Percentiles rank a stretch among this genome's conserved stretches.
Conservation (phyloP, 1,284 basidiomycete species). For the Sanghuangporus baumii region DNA sequence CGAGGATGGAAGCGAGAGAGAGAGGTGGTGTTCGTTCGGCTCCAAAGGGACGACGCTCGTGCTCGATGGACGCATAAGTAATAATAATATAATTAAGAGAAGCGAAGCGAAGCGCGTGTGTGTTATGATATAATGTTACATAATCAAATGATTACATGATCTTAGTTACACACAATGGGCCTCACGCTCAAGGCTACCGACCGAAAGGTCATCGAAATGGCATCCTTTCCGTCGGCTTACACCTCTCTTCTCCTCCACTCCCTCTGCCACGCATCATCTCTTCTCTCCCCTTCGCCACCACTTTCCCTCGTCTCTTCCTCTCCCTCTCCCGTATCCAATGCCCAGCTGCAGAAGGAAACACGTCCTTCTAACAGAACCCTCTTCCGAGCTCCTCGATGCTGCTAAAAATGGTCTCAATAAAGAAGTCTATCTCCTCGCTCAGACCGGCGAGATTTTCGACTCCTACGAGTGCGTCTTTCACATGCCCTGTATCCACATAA, state of each 20-base stretch:
- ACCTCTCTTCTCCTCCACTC: conserved; percentile 21
- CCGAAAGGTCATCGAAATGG: conserved; percentile 5
- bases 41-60: not conserved
- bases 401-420: conserved; percentile 57
- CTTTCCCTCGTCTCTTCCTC: conserved; percentile 2
- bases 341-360: conserved; percentile 88
- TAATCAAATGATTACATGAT: not conserved
- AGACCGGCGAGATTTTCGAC: conserved; percentile 94
- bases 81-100: not conserved
- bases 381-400: conserved; percentile 57
- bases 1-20: not conserved
- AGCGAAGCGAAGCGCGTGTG: not conserved
- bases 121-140: not conserved
- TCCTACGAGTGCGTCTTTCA: conserved; percentile 76
- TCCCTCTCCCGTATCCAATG: conserved; percentile 41
- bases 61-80: too few species aligned
- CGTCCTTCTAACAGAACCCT: conserved; percentile 80
- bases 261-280: conserved; percentile 14
- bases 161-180: not conserved
- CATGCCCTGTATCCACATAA: conserved; percentile 11
- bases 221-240: conserved; percentile 19
- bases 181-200: not conserved
- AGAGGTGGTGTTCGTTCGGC: conserved; percentile 1
- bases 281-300: conserved; percentile 13
- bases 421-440: conserved; percentile 83